phyloP scores from a whole-genome alignment of 73 alveolate species.

The Breviolum minutum region DNA sequence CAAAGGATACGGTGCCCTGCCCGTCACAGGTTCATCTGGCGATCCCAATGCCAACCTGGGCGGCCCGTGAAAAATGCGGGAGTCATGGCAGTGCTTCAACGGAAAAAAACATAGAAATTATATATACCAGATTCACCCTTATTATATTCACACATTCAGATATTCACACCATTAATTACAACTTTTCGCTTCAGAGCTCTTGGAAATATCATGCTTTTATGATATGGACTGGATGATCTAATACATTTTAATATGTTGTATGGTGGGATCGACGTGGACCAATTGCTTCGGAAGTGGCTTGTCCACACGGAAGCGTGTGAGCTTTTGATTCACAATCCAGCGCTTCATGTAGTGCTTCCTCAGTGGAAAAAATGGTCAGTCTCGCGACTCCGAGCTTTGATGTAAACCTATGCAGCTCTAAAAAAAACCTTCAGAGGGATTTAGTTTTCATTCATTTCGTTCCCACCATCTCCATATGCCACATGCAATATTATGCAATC shows the following conservation, averaged over 20 bases:
- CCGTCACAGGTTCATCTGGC: constrained; percentile 69
- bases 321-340: constrained; percentile 92
- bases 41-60: constrained; percentile 71
- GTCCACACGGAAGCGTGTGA: constrained; percentile 93
- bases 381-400: not conserved
- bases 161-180: too few relatives aligned
- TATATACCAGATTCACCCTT: too few relatives aligned
- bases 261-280: not conserved
- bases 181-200: not conserved
- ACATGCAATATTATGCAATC: too few relatives aligned
- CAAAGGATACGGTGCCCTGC: constrained; percentile 80
- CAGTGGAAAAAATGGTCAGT: not conserved
- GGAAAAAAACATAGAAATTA: too few relatives aligned
- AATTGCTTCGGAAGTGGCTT: not conserved
- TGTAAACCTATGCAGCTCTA: not conserved
- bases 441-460: not conserved
- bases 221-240: not conserved
- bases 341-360: constrained; percentile 96
- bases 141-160: too few relatives aligned
- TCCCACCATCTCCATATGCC: not conserved
- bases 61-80: not conserved
- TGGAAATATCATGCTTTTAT: too few relatives aligned
- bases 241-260: too few relatives aligned
- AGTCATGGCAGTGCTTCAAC: too few relatives aligned
- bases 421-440: not conserved